Base-by-base conservation (phyloP, 176 grass and related monocot genomes). In the Avena insularis region DNA sequence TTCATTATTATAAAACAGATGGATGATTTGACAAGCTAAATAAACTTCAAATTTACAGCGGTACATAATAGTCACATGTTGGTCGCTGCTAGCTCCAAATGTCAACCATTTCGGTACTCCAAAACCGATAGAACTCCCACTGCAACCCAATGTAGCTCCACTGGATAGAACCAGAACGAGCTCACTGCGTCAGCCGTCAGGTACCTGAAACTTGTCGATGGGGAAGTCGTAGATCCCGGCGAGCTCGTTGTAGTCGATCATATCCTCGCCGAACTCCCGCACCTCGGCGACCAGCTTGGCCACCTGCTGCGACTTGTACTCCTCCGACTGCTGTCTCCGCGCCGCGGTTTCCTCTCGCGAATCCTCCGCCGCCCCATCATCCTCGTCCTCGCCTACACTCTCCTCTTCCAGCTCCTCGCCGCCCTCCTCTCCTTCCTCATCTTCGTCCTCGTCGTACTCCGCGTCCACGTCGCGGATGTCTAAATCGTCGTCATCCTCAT, bases 171-270 rank as follows among this genome's bases (percentile, higher is more conserved):
- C 20, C 20, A 49, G 29, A 75, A 55, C 21, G 54, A 45, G 23
- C 73, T 55, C 65, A 16, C 43, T 17, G 0, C 9, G 19, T 54
- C 12, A 71, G 71, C 0, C 9, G 19, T 54, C 12, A 71, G 71
- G 75, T 82, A 98, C 96, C 96, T 98, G 96, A 83, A 98, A 98
- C 83, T 91, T 96, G 59, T 98, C 93, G 73, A 98, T 83, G 47
- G 90, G 92, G 78, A 96, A 98, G 69, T 98, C 85, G 84, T 98
- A 98, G 71, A 94, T 94, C 77, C 90, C 88, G 0, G 93, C 92
- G 51, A 98, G 92, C 84, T 96, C 92, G 36, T 96, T 88, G 83
- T 92, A 96, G 84, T 98, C 96, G 47, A 98, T 92, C 20, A 94
- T 80, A 62, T 91, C 92, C 60, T 91, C 67, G 54, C 96, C 93